Evolutionary conservation across 805 yeast genomes (phyloP), one percentile per base, ranked within the genome.

Genomic region (Wickerhamiella brachini): DNA sequence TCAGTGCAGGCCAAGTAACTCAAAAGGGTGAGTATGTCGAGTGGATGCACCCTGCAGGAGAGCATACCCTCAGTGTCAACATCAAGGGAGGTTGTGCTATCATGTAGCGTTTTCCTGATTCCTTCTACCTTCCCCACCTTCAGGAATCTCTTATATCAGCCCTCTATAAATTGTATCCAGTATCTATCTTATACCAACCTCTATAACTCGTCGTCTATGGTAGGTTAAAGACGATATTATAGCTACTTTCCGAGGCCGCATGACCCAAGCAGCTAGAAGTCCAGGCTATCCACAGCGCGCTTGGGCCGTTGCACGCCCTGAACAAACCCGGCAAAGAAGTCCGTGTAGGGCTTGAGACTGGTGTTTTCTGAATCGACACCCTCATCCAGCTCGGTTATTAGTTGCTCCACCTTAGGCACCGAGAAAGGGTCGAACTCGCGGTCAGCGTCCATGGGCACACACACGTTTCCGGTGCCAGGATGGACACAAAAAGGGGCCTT

Each of bases 401-500:
- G 66, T 39, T 70, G 70, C 48, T 78, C 69, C 53, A 89, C 69
- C 54, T 80, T 85, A 17, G 97, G 97, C 1, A 95, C 89, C 12
- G 70, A 71, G 56, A 76, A 75, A 1, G 97, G 97, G 59, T 83
- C 79, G 62, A 90, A 93, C 3, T 79, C 79, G 41, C 68, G 62
- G 3, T 55, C 62, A 0, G 66, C 54, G 49, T 65, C 69, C 45
- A 75, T 63, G 0, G 97, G 96, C 7, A 93, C 95, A 77, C 97
- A 93, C 2, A 93, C 85, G 60, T 85, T 83, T 7, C 96, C 96
- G 0, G 98, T 93, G 2, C 87, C 81, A 1, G 98, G 98, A 65
- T 93, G 98, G 44, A 93, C 81, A 70, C 97, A 90, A 65, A 93
- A 93, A 17, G 98, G 98, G 1, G 97, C 85, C 64, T 93, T 93